Conservation (phyloP, 495 filamentous ascomycete genomes). For the Hypoxylon cercidicola region DNA sequence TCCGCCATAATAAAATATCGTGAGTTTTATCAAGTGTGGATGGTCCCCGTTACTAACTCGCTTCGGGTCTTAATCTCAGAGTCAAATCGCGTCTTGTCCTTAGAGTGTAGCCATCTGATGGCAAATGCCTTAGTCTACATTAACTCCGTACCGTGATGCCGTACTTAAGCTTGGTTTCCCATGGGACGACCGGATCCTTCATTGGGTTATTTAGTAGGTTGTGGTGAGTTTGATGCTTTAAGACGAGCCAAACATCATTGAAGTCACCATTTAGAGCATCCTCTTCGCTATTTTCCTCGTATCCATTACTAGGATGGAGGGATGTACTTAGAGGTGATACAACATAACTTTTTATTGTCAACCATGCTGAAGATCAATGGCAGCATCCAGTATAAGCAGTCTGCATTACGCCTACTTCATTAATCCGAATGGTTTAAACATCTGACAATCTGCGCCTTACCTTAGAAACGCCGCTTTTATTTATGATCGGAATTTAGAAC, state of each 20-base stretch:
- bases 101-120: constrained; percentile 8
- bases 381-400: constrained; percentile 29
- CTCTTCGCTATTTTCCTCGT: neutral
- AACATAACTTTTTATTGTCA: neutral
- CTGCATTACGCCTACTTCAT: constrained; percentile 1
- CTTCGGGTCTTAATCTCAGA: constrained; percentile 22
- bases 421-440: neutral
- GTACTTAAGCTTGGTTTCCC: neutral
- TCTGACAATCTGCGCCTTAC: neutral
- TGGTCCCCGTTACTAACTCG: constrained; percentile 24
- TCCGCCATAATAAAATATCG: neutral
- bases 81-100: constrained; percentile 7
- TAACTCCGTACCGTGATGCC: neutral
- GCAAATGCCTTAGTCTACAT: constrained; percentile 1
- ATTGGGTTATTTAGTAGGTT: neutral
- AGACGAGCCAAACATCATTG: constrained; percentile 30
- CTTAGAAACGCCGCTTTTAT: neutral
- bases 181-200: neutral
- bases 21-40: constrained; percentile 28
- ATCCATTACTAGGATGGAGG: neutral
- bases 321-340: neutral
- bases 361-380: constrained; percentile 29
- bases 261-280: constrained; percentile 23
- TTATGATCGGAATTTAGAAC: neutral
- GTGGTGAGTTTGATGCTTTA: constrained; percentile 30